phyloP scores from a whole-genome alignment of 2,329 filamentous ascomycete genomes.

The Scleromitrula shiraiana region DNA sequence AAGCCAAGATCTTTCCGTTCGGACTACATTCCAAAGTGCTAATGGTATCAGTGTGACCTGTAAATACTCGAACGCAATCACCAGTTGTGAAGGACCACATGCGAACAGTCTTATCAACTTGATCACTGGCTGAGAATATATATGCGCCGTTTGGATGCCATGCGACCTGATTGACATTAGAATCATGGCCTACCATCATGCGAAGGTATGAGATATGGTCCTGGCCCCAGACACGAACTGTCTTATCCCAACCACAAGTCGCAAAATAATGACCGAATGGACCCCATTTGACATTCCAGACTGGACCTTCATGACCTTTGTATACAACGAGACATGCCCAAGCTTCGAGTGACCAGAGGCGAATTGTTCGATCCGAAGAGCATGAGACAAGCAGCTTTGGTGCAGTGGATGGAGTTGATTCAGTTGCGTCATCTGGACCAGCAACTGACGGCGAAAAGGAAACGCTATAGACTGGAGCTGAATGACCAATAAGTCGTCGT shows the following conservation, averaged over 20 bases:
- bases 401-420: slow-evolving; percentile 37
- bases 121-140: slow-evolving; percentile 84
- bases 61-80: slow-evolving; percentile 82
- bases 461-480: slow-evolving; percentile 80
- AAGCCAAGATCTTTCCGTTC: slow-evolving; percentile 84
- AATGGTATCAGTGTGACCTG: slow-evolving; percentile 82
- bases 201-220: slow-evolving; percentile 86
- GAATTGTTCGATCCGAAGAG: slow-evolving; percentile 79
- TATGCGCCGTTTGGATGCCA: slow-evolving; percentile 96
- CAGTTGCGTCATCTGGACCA: slow-evolving; percentile 21
- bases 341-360: slow-evolving; percentile 86
- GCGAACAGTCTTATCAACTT: slow-evolving; percentile 77
- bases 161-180: slow-evolving; percentile 80
- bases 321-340: slow-evolving; percentile 93
- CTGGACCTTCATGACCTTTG: slow-evolving; percentile 83
- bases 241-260: slow-evolving; percentile 81
- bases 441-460: slow-evolving; percentile 59
- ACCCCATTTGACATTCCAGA: slow-evolving; percentile 83
- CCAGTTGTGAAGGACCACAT: slow-evolving; percentile 96
- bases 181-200: slow-evolving; percentile 86
- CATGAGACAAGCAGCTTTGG: slow-evolving; percentile 78
- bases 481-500: slow-evolving; percentile 76
- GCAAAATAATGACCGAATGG: slow-evolving; percentile 95
- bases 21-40: slow-evolving; percentile 78
- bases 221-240: slow-evolving; percentile 83